phyloP scores from a whole-genome alignment of 116 monocot species.

The Phalaenopsis hybrid region DNA sequence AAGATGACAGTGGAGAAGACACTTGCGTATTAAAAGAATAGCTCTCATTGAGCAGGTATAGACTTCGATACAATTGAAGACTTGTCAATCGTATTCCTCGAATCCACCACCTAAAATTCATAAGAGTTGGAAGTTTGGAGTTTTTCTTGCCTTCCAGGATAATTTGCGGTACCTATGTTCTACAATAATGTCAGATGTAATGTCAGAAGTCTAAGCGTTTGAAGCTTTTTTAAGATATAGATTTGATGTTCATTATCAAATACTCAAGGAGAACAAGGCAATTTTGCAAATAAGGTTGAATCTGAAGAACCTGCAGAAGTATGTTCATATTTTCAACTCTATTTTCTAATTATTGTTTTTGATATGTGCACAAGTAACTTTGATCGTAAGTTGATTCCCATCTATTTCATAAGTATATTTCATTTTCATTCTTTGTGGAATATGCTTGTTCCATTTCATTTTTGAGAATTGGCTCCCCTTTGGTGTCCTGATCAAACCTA shows the following conservation, averaged over 20 bases:
- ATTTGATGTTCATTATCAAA: neutral
- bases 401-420: neutral
- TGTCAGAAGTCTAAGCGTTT: neutral
- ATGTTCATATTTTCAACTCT: neutral
- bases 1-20: too few relatives aligned
- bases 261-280: slow-evolving; percentile 5
- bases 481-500: neutral
- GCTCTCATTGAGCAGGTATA: too few relatives aligned
- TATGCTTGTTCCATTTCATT: neutral
- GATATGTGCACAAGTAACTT: neutral
- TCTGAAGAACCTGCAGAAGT: neutral
- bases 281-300: slow-evolving; percentile 4
- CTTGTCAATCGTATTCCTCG: too few relatives aligned
- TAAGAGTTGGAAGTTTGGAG: neutral
- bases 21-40: too few relatives aligned
- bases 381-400: neutral
- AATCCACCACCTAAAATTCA: too few relatives aligned
- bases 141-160: slow-evolving; percentile 3
- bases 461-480: neutral
- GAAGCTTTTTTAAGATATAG: neutral
- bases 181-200: neutral
- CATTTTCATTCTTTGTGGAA: neutral
- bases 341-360: neutral
- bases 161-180: neutral
- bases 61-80: too few relatives aligned